Base-by-base conservation (phyloP, 2,329 filamentous ascomycete genomes). In the Fragosphaeria purpurea region DNA sequence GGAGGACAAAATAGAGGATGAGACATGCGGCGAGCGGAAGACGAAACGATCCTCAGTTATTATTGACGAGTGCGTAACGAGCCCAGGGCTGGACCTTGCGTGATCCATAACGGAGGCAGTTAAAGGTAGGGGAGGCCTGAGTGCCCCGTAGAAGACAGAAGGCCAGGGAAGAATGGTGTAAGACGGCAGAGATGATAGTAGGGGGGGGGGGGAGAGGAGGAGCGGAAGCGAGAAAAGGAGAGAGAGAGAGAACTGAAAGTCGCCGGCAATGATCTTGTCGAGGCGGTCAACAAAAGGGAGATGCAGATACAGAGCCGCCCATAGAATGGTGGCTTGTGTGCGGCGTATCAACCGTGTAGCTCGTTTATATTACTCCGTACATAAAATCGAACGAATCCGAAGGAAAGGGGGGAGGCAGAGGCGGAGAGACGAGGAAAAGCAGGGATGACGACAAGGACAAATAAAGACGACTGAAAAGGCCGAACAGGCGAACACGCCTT, bases 101-200 rank as follows among this genome's bases (percentile, higher is more conserved):
- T 56, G 35, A 54, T 57, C 50, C 55, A 57, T 57, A 37, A 44
- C 38, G 43, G 44, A 41, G 41, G 37, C 6, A 40, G 8, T 37
- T 10, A 51, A n/a, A 5, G 22, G 42, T 32, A 43, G 7, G 34
- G 44, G 40, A 31, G 30, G 5, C 10, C 35, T 40, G 35, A 38
- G 22, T 22, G 22, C 22, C 22, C 22, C 22, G 22, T 22, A 22
- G 32, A 22, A 30, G 22, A 11, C 9, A 39, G 38, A 13, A 35
- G 33, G 46, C 31, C 11, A 37, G 35, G 35, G 7, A 37, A 11
- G 42, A 41, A 44, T 41, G 32, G 42, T 30, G 41, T 33, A n/a
- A n/a, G 13, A 30, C 22, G 5, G 37, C 33, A 12, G 13, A 10
- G 47, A 41, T 32, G 41, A 44, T 33, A 48, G 13, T 22, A 35